Conservation (phyloP, 192 early-diverging fungal genomes). For the Cladochytrium replicatum region DNA sequence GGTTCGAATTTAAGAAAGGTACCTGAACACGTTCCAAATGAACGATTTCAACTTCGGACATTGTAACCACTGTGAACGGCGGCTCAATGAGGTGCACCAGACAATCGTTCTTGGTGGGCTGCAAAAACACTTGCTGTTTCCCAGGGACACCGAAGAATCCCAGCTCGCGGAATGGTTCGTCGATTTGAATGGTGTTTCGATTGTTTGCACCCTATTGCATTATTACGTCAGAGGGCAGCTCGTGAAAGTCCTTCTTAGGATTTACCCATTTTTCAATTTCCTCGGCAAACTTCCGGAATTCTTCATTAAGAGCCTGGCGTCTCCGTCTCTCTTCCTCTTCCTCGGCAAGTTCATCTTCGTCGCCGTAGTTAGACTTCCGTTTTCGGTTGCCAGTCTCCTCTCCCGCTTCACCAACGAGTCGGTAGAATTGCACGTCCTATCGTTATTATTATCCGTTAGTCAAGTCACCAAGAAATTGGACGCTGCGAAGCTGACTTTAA, state of each 20-base stretch:
- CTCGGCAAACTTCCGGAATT: constrained; percentile 87
- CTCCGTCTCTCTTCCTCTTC: constrained; percentile 91
- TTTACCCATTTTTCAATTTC: constrained; percentile 72
- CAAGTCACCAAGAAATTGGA: neutral
- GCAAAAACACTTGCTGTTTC: constrained; percentile 82
- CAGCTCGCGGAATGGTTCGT: constrained; percentile 85
- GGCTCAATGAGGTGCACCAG: constrained; percentile 91
- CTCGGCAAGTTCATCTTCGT: constrained; percentile 94
- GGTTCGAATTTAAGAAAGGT: constrained; percentile 1
- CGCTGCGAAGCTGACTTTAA: constrained; percentile 40
- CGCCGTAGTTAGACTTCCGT: constrained; percentile 79
- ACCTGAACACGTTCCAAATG: constrained; percentile 90
- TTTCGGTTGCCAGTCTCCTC: constrained; percentile 96
- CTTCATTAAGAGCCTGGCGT: constrained; percentile 75
- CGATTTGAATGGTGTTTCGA: constrained; percentile 75
- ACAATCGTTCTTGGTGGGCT: constrained; percentile 86
- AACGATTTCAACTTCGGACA: constrained; percentile 87
- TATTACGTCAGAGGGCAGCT: neutral
- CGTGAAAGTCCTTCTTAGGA: neutral
- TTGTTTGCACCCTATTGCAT: neutral
- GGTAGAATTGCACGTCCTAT: constrained; percentile 95
- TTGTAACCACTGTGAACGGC: constrained; percentile 82
- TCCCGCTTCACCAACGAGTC: constrained; percentile 86
- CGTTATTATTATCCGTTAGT: constrained; percentile 3
- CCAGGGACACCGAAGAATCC: constrained; percentile 91